Conservation (phyloP, 1,284 basidiomycete genomes). For the Malassezia obtusa region DNA sequence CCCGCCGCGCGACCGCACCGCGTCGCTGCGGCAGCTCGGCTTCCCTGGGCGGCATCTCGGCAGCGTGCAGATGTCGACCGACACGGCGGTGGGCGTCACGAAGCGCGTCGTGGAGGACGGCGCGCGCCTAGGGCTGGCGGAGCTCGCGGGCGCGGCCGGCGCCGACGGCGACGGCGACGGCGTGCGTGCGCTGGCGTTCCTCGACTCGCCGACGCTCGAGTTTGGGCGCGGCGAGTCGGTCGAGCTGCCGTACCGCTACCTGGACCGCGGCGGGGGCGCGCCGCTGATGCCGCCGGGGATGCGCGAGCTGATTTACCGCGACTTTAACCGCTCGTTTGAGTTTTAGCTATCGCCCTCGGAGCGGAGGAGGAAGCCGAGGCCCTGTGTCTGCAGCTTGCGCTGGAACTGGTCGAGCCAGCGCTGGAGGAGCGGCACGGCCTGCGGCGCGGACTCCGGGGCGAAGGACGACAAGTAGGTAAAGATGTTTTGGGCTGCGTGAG, state of each 20-base stretch:
- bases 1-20: constrained; percentile 72
- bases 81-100: constrained; percentile 87
- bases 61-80: constrained; percentile 87
- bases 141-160: constrained; percentile 11
- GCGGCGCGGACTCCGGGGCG: constrained; percentile 42
- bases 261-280: background rate
- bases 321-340: constrained; percentile 17
- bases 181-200: constrained; percentile 21
- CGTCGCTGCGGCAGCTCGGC: constrained; percentile 71
- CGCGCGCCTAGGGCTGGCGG: constrained; percentile 29
- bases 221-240: constrained; percentile 39
- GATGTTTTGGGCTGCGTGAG: constrained; percentile 29
- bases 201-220: constrained; percentile 37
- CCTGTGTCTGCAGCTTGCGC: constrained; percentile 37
- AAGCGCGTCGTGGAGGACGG: constrained; percentile 71
- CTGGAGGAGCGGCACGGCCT: constrained; percentile 40
- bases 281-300: constrained; percentile 18
- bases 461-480: constrained; percentile 42
- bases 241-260: constrained; percentile 18
- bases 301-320: constrained; percentile 15
- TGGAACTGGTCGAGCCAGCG: constrained; percentile 46
- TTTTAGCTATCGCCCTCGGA: constrained; percentile 17
- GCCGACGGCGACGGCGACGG: constrained; percentile 10
- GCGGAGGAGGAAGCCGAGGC: constrained; percentile 29
- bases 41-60: constrained; percentile 58